phyloP scores from a whole-genome alignment of 1,139 yeast species.

The Magnusiomyces clavatus region DNA sequence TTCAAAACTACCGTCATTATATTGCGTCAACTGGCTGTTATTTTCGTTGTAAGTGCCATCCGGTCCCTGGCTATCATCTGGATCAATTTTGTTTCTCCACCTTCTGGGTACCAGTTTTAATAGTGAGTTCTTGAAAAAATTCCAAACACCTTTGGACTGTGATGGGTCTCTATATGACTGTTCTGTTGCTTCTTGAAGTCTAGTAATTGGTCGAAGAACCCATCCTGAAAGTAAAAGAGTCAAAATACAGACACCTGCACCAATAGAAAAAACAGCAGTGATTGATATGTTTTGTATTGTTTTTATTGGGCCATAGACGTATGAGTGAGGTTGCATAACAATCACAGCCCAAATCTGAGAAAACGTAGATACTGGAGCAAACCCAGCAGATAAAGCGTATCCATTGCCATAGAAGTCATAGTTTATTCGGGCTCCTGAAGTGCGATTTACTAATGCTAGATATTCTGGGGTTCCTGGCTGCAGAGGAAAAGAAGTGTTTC shows the following conservation, averaged over 20 bases:
- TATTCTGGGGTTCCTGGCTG: conserved; percentile 15
- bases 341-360: conserved; percentile 61
- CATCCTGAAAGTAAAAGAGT: conserved; percentile 81
- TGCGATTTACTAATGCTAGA: conserved; percentile 32
- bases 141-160: background rate
- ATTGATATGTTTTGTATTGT: conserved; percentile 61
- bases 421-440: conserved; percentile 46
- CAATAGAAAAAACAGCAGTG: conserved; percentile 75
- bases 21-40: too few species aligned
- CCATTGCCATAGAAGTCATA: conserved; percentile 33
- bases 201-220: conserved; percentile 78
- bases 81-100: background rate
- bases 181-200: conserved; percentile 81
- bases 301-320: conserved; percentile 58
- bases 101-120: too few species aligned
- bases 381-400: conserved; percentile 57
- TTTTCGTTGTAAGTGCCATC: conserved; percentile 1
- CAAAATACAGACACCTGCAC: conserved; percentile 63
- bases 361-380: conserved; percentile 44
- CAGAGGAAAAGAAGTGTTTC: conserved; percentile 16
- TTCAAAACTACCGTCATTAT: conserved; percentile 1
- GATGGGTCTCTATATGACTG: conserved; percentile 26
- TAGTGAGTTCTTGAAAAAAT: background rate
- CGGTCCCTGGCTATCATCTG: background rate
- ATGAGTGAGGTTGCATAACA: conserved; percentile 53